Conservation (phyloP, 768 basidiomycete species). For the Mycena vitilis region DNA sequence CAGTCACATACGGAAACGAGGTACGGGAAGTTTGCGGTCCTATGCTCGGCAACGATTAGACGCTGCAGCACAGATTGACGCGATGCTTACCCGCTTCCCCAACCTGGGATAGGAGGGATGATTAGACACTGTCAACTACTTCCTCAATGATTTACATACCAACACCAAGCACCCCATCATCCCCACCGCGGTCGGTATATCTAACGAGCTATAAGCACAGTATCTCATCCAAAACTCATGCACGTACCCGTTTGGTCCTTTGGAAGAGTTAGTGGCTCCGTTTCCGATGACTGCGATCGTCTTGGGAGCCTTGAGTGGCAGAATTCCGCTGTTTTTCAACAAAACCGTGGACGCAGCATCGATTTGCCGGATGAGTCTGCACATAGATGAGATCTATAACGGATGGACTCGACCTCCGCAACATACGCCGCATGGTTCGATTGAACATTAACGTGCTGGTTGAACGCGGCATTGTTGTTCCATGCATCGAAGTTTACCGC, state of each 20-base stretch:
- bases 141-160: constrained; percentile 54
- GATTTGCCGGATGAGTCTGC: constrained; percentile 54
- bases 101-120: constrained; percentile 45
- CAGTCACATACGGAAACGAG: constrained; percentile 52
- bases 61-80: constrained; percentile 51
- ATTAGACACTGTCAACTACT: not conserved
- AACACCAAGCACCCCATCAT: constrained; percentile 71
- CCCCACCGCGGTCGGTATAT: constrained; percentile 63
- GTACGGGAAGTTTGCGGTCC: constrained; percentile 63
- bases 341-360: constrained; percentile 59
- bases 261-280: constrained; percentile 64
- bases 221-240: not conserved
- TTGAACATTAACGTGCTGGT: constrained; percentile 66
- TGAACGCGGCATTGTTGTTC: constrained; percentile 51
- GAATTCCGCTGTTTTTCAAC: constrained; percentile 54
- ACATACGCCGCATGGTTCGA: constrained; percentile 62
- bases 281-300: constrained; percentile 67
- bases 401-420: not conserved
- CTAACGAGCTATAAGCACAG: constrained; percentile 34
- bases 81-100: constrained; percentile 61
- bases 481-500: constrained; percentile 70
- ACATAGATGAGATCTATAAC: not conserved
- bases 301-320: constrained; percentile 34
- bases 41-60: constrained; percentile 40
- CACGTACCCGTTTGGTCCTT: constrained; percentile 65